Conservation (phyloP, 441 rosid species). For the Populus tomentosa region DNA sequence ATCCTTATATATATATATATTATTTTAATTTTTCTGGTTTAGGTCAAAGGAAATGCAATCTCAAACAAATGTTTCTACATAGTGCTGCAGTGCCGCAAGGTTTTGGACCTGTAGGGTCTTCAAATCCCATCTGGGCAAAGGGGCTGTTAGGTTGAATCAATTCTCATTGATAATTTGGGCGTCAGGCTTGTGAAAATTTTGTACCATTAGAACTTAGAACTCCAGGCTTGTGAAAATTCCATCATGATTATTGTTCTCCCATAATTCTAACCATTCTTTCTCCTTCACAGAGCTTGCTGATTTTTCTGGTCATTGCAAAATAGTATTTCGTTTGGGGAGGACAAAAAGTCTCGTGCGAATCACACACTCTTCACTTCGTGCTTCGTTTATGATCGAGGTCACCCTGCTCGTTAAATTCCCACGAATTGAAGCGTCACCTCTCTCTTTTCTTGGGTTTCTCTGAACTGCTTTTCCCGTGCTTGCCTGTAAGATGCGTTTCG, state of each 20-base stretch:
- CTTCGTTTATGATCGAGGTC: background rate
- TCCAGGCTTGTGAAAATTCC: too few relatives aligned
- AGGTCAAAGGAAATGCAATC: conserved; percentile 22
- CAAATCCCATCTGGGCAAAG: conserved; percentile 8
- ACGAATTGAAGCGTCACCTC: background rate
- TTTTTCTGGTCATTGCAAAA: background rate
- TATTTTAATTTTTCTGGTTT: conserved; percentile 10
- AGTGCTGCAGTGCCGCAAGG: background rate
- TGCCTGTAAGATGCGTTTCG: background rate
- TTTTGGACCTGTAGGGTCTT: background rate
- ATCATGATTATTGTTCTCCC: conserved; percentile 23
- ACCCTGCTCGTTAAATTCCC: background rate
- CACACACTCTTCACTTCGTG: background rate
- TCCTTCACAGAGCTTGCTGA: conserved; percentile 7
- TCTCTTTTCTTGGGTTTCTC: background rate
- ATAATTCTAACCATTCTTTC: conserved; percentile 33
- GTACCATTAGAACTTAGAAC: too few relatives aligned
- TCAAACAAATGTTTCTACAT: conserved; percentile 8
- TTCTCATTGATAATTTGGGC: conserved; percentile 26
- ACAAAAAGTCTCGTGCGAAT: background rate
- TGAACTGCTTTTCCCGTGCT: background rate
- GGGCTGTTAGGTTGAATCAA: conserved; percentile 22
- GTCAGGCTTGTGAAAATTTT: conserved; percentile 22
- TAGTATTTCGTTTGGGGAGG: background rate
- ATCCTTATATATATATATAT: conserved; percentile 6